Conservation (phyloP, 331 rosid species). For the Quercus phellos region DNA sequence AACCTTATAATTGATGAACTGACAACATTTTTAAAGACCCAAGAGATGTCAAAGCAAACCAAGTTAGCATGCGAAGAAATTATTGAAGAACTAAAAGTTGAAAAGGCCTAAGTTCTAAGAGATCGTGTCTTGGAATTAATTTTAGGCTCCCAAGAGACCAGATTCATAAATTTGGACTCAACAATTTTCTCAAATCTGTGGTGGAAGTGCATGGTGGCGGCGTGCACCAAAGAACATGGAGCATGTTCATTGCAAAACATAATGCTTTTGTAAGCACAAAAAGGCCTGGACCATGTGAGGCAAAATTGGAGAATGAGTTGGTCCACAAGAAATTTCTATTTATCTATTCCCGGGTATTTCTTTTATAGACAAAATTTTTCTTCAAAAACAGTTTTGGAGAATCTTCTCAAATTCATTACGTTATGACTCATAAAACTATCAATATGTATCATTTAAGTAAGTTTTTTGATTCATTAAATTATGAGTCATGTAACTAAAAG, state of each 20-base stretch:
- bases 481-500: no score
- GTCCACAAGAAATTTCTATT: background rate
- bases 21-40: background rate
- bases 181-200: background rate
- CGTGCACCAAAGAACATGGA: background rate
- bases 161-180: background rate
- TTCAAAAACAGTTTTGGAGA: no score
- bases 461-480: no score
- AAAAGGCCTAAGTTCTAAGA: background rate
- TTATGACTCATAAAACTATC: no score
- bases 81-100: constrained; percentile 8
- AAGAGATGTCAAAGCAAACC: constrained; percentile 15
- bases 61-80: constrained; percentile 17
- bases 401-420: no score
- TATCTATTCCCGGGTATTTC: background rate
- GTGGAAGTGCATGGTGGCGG: background rate
- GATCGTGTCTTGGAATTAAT: background rate
- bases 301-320: background rate
- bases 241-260: constrained; percentile 13
- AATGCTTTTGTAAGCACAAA: background rate
- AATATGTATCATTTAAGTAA: no score
- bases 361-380: background rate
- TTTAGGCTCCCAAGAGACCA: background rate
- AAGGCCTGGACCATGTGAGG: background rate
- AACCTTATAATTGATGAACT: background rate